Evolutionary conservation across 257 asterid species (phyloP).

Genomic region (Fraxinus quadrangulata): DNA sequence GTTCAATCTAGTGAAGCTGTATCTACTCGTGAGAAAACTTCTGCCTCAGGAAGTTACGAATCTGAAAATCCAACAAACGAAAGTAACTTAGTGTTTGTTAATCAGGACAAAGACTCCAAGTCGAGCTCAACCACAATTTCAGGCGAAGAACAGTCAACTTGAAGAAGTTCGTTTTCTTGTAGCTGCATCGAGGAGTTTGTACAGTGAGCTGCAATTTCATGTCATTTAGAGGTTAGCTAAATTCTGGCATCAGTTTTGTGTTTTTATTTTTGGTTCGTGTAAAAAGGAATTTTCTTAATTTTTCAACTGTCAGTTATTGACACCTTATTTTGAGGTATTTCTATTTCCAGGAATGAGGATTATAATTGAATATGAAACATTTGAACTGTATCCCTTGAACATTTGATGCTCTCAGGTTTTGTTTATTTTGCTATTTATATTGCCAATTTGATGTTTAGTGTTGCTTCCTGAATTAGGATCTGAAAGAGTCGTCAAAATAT

Average conservation of each 20-base stretch:
- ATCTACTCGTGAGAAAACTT: conserved; percentile 27
- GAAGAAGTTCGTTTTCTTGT: conserved; percentile 34
- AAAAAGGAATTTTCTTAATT: conserved; percentile 35
- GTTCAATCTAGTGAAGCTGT: conserved; percentile 30
- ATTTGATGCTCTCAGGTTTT: background rate
- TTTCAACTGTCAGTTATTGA: conserved; percentile 28
- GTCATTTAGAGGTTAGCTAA: conserved; percentile 47
- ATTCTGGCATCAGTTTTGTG: conserved; percentile 41
- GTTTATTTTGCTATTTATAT: too few species aligned
- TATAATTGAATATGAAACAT: conserved; percentile 24
- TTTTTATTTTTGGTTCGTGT: conserved; percentile 48
- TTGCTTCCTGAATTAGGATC: too few species aligned
- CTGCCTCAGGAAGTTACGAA: conserved; percentile 25
- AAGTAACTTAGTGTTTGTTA: conserved; percentile 35
- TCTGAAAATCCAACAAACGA: conserved; percentile 27
- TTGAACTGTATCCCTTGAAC: conserved; percentile 16
- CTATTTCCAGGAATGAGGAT: conserved; percentile 23
- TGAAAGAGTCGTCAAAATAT: too few species aligned
- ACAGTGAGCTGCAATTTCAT: conserved; percentile 52
- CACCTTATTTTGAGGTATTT: conserved; percentile 23
- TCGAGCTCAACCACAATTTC: conserved; percentile 40
- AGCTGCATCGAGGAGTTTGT: conserved; percentile 49
- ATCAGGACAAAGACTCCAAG: conserved; percentile 41
- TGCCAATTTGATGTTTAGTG: too few species aligned
- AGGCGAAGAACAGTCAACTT: conserved; percentile 38